These are phyloP conservation scores for Rhypophila decipiens DNA, from an alignment of 495 filamentous ascomycete genomes.

Conservation along the genomic window DNA sequence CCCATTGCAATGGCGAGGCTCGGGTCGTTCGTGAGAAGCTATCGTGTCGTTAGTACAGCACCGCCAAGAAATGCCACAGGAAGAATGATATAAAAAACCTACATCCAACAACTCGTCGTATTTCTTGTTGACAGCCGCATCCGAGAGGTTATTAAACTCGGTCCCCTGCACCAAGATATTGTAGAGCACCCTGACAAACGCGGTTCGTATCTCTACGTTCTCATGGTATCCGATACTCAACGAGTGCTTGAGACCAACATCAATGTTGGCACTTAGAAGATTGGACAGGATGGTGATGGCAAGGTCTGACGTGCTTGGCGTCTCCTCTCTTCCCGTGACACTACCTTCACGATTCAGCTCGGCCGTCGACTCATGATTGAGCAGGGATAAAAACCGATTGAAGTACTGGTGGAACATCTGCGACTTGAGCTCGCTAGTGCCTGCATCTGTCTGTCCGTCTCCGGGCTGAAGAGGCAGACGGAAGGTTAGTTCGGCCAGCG, in stretches of 20 bases:
- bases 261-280: conserved; percentile 60
- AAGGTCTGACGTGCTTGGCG: conserved; percentile 47
- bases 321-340: conserved; percentile 37
- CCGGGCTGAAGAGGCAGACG: conserved; percentile 56
- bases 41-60: background rate
- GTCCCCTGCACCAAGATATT: conserved; percentile 63
- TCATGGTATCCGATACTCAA: conserved; percentile 61
- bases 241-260: conserved; percentile 60
- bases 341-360: conserved; percentile 33
- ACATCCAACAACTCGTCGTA: conserved; percentile 57
- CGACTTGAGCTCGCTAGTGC: conserved; percentile 54
- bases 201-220: conserved; percentile 58
- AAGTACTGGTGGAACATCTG: conserved; percentile 66
- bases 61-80: background rate
- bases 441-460: conserved; percentile 55
- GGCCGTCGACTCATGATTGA: conserved; percentile 45
- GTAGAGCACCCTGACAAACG: conserved; percentile 60
- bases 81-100: conserved; percentile 11
- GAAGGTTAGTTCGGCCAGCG: conserved; percentile 56
- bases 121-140: conserved; percentile 57
- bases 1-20: conserved; percentile 54
- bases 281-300: conserved; percentile 60
- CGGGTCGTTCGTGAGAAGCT: conserved; percentile 54
- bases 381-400: conserved; percentile 53
- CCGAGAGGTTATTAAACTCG: conserved; percentile 59